phyloP scores from a whole-genome alignment of 495 filamentous ascomycete genomes.

The Annulohypoxylon bovei region DNA sequence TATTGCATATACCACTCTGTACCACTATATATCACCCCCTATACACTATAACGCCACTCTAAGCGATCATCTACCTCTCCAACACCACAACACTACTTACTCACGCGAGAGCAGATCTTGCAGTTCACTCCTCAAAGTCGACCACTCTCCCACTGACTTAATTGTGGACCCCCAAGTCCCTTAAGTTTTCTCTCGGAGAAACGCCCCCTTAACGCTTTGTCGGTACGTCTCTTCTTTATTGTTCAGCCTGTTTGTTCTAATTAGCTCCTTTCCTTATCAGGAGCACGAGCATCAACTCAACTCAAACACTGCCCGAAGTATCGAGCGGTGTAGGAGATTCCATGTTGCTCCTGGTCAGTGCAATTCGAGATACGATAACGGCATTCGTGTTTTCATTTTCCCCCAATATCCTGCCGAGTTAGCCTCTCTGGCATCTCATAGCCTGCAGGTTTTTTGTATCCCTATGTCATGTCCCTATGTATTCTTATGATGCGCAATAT shows the following conservation, averaged over 20 bases:
- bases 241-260: conserved; percentile 45
- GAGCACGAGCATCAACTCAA: conserved; percentile 12
- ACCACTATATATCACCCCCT: neutral
- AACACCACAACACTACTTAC: conserved; percentile 15
- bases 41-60: neutral
- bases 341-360: conserved; percentile 23
- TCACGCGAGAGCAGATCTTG: conserved; percentile 37
- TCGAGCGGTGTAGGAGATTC: conserved; percentile 37
- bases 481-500: conserved; percentile 20
- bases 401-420: conserved; percentile 4
- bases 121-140: conserved; percentile 14
- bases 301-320: conserved; percentile 27
- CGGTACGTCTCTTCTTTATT: conserved; percentile 43
- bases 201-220: conserved; percentile 29
- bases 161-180: conserved; percentile 32
- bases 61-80: conserved; percentile 4
- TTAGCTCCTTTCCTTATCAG: conserved; percentile 37
- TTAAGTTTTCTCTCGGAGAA: conserved; percentile 31
- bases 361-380: conserved; percentile 31
- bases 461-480: neutral
- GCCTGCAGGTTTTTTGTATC: conserved; percentile 11
- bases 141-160: conserved; percentile 24
- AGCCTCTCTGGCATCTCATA: neutral
- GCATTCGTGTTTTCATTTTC: conserved; percentile 36
- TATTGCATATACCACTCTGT: conserved; percentile 22